A percentile compares a stretch with the other conserved stretches of the same genome.
These are phyloP conservation scores for Claviceps sp. DNA, from an alignment of 2,329 filamentous ascomycete genomes.

Conservation along the genomic window DNA sequence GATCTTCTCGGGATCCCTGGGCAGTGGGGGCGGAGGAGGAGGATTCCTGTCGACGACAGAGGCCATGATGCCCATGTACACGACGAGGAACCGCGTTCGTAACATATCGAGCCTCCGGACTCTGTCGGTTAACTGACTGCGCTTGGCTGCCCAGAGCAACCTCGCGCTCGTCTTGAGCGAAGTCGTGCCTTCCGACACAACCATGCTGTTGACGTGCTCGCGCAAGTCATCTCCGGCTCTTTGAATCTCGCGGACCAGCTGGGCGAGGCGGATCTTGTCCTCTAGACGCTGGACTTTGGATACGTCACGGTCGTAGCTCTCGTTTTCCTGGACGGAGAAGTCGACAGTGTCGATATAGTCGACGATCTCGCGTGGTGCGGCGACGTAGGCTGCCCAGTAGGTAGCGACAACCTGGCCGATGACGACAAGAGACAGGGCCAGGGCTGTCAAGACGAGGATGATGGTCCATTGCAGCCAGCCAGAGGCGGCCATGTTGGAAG, in stretches of 20 bases:
- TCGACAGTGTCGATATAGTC: slow-evolving; percentile 47
- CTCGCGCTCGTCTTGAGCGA: slow-evolving; percentile 35
- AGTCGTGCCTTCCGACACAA: slow-evolving; percentile 30
- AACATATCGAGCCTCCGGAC: slow-evolving; percentile 46
- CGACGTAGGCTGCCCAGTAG: slow-evolving; percentile 42
- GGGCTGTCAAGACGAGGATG: slow-evolving; percentile 43
- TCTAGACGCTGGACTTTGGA: slow-evolving; percentile 43
- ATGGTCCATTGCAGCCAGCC: slow-evolving; percentile 42
- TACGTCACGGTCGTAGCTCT: slow-evolving; percentile 48
- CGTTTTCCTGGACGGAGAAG: slow-evolving; percentile 49
- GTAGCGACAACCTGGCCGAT: slow-evolving; percentile 36
- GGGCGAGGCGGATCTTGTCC: slow-evolving; percentile 46
- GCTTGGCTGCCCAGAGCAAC: slow-evolving; percentile 44
- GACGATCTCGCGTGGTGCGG: slow-evolving; percentile 43
- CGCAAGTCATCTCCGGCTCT: slow-evolving; percentile 45
- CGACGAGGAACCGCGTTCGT: slow-evolving; percentile 50
- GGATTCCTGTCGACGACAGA: slow-evolving; percentile 22
- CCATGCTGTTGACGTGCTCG: slow-evolving; percentile 41
- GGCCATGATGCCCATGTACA: slow-evolving; percentile 47
- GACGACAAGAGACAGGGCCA: slow-evolving; percentile 41
- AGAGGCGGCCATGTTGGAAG: slow-evolving; percentile 34
- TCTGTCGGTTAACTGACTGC: slow-evolving; percentile 40
- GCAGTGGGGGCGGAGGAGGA: slow-evolving; percentile 16
- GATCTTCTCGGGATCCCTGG: slow-evolving; percentile 23
- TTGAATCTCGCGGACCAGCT: slow-evolving; percentile 48